Conservation (phyloP, 768 basidiomycete genomes). For the Boletus tylopilopsis region DNA sequence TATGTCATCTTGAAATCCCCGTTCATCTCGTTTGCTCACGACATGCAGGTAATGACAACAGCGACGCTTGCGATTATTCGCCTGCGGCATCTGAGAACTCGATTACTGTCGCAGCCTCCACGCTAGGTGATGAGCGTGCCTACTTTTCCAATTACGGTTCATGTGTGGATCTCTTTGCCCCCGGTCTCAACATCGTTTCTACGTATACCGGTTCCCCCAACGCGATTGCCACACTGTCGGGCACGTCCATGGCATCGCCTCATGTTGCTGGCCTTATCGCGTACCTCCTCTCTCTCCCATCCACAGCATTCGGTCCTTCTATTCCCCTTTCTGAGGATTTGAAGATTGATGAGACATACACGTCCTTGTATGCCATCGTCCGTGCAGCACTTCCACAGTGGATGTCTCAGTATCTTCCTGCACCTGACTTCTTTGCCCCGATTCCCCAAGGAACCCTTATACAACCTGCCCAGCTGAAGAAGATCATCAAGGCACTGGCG, state of each 20-base stretch:
- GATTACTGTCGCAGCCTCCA: constrained; percentile 92
- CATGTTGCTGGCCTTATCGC: constrained; percentile 88
- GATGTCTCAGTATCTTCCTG: constrained; percentile 55
- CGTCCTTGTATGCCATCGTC: constrained; percentile 50
- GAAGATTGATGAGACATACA: constrained; percentile 33
- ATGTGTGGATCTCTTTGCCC: constrained; percentile 93
- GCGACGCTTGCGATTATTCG: constrained; percentile 89
- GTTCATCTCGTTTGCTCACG: not conserved
- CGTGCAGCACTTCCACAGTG: constrained; percentile 56
- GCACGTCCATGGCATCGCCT: constrained; percentile 94
- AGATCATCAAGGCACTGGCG: constrained; percentile 61
- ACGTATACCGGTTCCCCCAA: constrained; percentile 68
- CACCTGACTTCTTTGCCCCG: constrained; percentile 42
- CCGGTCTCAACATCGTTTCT: constrained; percentile 87
- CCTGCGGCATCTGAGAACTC: constrained; percentile 88
- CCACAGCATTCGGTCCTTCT: constrained; percentile 53
- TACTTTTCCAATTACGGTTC: constrained; percentile 90
- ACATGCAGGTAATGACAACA: constrained; percentile 69
- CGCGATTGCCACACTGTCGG: constrained; percentile 76
- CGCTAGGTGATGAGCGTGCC: constrained; percentile 74
- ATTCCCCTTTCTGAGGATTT: constrained; percentile 37
- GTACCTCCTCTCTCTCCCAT: constrained; percentile 87
- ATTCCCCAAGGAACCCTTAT: constrained; percentile 45
- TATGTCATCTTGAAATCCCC: constrained; percentile 31
- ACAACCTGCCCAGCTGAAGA: constrained; percentile 73